Evolutionary conservation across 805 yeast species (phyloP), one percentile per base, ranked within the genome.

Genomic region (Priceomyces melissophilus): DNA sequence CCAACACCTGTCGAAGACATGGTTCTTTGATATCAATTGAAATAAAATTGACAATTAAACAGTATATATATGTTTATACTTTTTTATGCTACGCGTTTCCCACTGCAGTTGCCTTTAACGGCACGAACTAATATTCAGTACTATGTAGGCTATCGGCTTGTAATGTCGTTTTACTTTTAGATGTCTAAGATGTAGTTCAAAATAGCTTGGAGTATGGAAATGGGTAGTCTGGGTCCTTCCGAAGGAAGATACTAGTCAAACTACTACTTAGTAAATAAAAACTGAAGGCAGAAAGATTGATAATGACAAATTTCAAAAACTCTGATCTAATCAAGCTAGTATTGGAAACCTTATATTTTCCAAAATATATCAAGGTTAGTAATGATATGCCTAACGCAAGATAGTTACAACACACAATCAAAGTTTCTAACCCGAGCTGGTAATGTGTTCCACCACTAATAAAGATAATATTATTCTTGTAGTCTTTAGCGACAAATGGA

Each of bases 371-470:
- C 33, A 84, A 56, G 0, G 54, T 39, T 9, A 76, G 51, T n/a
- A 76, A 38, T 3, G 70, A 44, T 0, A 60, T 38, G 0, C 75
- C 77, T 47, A 84, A 63, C 0, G 61, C 49, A 4, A 73, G 46
- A 50, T 85, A 86, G 47, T 76, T 65, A 2, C 52, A 56, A 2
- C 77, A 72, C 6, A 83, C 73, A 2, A 82, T 57, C 3, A 79
- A 53, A 3, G 81, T 71, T 54, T 86, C 95, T 3, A 76, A 61
- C 0, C 93, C 91, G 59, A 84, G 79, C 60, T 84, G 91, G 68
- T 79, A 80, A 41, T 73, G 76, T 3, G 63, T 59, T 3, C 87
- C 88, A 10, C 87, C 87, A 43, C 84, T 75, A 41, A 82, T 72
- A 49, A 67, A 72, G 60, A 80, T 74, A 2, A 81, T 55, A n/a